Conservation (phyloP, 2,329 filamentous ascomycete species). For the Gaeumannomyces tritici region DNA sequence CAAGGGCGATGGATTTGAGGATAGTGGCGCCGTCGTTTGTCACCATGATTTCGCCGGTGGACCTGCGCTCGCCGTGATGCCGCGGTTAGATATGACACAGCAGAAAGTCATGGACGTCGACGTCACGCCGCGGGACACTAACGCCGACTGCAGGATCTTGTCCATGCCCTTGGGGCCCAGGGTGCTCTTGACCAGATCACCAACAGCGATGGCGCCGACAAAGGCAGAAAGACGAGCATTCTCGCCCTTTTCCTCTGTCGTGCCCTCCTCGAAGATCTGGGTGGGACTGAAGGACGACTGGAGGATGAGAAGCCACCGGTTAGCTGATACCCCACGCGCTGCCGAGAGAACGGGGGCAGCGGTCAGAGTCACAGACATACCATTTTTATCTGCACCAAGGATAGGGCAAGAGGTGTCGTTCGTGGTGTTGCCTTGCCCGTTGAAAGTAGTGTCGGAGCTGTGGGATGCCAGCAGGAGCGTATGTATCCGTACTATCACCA, state of each 20-base stretch:
- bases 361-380: neutral
- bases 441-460: neutral
- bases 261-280: slow-evolving; percentile 96
- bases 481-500: neutral
- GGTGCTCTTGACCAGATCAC: slow-evolving; percentile 94
- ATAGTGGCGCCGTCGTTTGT: slow-evolving; percentile 99
- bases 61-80: slow-evolving; percentile 40
- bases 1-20: slow-evolving; percentile 93
- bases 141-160: slow-evolving; percentile 95
- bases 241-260: slow-evolving; percentile 96
- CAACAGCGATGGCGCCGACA: slow-evolving; percentile 94
- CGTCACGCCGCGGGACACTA: neutral
- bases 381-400: neutral
- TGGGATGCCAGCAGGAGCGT: neutral
- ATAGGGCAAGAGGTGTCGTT: neutral
- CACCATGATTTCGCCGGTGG: slow-evolving; percentile 94
- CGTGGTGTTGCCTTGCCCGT: neutral
- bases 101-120: slow-evolving; percentile 6
- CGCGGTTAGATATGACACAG: slow-evolving; percentile 5
- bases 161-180: slow-evolving; percentile 98
- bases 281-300: slow-evolving; percentile 70
- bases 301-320: neutral
- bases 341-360: neutral
- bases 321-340: neutral
- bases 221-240: slow-evolving; percentile 98